Evolutionary conservation across 768 basidiomycete species (phyloP).

Genomic region (Hemileccinum impolitum): DNA sequence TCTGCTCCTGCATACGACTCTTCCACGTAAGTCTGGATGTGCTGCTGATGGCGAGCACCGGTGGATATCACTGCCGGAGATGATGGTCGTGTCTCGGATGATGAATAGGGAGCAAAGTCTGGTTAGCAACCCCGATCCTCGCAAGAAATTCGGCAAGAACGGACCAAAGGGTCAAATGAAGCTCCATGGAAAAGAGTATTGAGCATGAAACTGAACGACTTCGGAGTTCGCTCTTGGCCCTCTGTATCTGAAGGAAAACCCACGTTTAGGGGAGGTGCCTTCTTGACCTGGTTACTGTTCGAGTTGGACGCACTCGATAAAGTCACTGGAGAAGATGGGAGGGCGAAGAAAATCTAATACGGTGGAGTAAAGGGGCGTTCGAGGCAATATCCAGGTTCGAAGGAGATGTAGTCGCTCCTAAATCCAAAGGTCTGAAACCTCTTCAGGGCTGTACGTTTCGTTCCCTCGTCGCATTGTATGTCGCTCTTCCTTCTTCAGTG

Average conservation of each 20-base stretch:
- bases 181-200: constrained; percentile 59
- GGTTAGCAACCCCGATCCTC: background rate
- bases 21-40: too few relatives aligned
- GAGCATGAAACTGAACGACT: constrained; percentile 82
- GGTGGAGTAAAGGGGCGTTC: constrained; percentile 94
- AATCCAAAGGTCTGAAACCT: constrained; percentile 86
- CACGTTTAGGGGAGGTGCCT: constrained; percentile 75
- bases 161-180: constrained; percentile 29
- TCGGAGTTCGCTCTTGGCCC: constrained; percentile 58
- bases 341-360: constrained; percentile 65
- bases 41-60: too few relatives aligned
- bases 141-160: constrained; percentile 17
- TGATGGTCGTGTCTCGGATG: constrained; percentile 41
- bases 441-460: constrained; percentile 55
- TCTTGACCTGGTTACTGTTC: constrained; percentile 80
- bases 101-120: constrained; percentile 15
- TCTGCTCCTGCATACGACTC: too few relatives aligned
- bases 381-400: constrained; percentile 85
- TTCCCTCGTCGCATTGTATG: background rate
- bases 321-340: too few relatives aligned
- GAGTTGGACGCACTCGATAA: too few relatives aligned
- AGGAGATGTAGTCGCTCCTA: constrained; percentile 84
- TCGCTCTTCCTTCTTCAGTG: too few relatives aligned
- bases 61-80: constrained; percentile 45
- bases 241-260: constrained; percentile 55